Percentiles rank a stretch among this genome's conserved stretches.
These are phyloP conservation scores for Trichoderma erinaceum DNA, from an alignment of 495 filamentous ascomycete species.

Conservation along the genomic window DNA sequence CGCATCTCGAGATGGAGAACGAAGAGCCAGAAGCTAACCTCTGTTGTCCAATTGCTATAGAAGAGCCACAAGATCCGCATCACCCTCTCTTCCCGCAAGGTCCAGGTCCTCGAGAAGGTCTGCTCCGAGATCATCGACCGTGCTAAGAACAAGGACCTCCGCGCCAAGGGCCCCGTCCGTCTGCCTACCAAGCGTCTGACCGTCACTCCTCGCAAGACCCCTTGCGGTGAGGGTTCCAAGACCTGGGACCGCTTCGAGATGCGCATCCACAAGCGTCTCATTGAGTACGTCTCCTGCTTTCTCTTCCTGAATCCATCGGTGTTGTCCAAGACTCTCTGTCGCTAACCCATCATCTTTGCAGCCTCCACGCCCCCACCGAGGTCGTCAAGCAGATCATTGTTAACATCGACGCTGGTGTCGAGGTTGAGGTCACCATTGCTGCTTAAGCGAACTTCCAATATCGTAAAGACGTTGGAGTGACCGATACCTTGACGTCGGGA, in stretches of 20 bases:
- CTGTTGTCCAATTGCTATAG: conserved; percentile 31
- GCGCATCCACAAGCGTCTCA: conserved; percentile 98
- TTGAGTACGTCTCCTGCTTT: conserved; percentile 59
- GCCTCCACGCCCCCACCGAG: conserved; percentile 94
- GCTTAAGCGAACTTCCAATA: conserved; percentile 52
- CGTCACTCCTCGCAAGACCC: conserved; percentile 83
- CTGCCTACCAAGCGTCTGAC: conserved; percentile 96
- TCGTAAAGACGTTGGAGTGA: conserved; percentile 7
- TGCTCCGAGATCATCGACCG: conserved; percentile 97
- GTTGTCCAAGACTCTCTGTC: conserved; percentile 13
- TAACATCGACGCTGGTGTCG: conserved; percentile 99
- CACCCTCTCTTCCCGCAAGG: conserved; percentile 91
- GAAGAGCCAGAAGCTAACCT: background rate
- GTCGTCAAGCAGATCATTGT: conserved; percentile 99
- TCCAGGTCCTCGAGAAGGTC: conserved; percentile 94
- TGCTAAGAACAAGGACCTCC: conserved; percentile 95
- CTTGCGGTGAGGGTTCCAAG: conserved; percentile 99
- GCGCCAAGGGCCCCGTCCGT: conserved; percentile 97
- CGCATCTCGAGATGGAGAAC: conserved; percentile 5
- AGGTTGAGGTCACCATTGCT: conserved; percentile 99
- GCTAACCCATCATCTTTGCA: conserved; percentile 25
- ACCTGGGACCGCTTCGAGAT: conserved; percentile 99
- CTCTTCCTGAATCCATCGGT: too few relatives aligned
- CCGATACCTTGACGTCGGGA: conserved; percentile 1
- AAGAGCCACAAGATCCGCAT: conserved; percentile 99